Conservation (phyloP, 2,329 filamentous ascomycete genomes). For the Clonostachys rhizophaga region DNA sequence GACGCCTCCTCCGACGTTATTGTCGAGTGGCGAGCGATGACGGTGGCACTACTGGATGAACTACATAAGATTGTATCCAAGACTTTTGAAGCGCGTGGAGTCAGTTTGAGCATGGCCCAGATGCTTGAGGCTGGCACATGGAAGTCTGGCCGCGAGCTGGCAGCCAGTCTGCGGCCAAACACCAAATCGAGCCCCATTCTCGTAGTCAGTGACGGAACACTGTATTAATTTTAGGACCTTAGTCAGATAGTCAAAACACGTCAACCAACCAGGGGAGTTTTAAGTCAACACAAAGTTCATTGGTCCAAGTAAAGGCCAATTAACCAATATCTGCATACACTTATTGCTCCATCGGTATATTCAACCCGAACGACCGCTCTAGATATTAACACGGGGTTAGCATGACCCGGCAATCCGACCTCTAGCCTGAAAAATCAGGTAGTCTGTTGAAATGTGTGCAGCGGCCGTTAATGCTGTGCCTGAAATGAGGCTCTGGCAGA, state of each 20-base stretch:
- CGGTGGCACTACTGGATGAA: conserved; percentile 49
- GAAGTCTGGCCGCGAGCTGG: conserved; percentile 73
- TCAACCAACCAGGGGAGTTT: not conserved
- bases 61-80: conserved; percentile 36
- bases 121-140: conserved; percentile 48
- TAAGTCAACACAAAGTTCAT: not conserved
- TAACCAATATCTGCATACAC: not conserved
- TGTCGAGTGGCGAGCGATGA: conserved; percentile 57
- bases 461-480: not conserved
- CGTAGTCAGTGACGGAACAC: conserved; percentile 73
- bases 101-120: conserved; percentile 39
- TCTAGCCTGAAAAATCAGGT: conserved; percentile 21
- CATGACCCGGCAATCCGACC: conserved; percentile 4
- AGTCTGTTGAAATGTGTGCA: conserved; percentile 20
- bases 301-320: not conserved
- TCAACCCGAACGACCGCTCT: too few relatives aligned
- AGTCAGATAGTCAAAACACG: too few relatives aligned
- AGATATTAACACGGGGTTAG: too few relatives aligned
- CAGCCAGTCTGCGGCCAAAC: conserved; percentile 71
- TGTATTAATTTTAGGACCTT: conserved; percentile 1
- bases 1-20: conserved; percentile 51
- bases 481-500: too few relatives aligned
- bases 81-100: conserved; percentile 21
- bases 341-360: not conserved
- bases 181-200: conserved; percentile 81